Percentiles rank a stretch among this genome's conserved stretches.
These are phyloP conservation scores for Mallotus repandus DNA, from an alignment of 441 rosid species.

Conservation along the genomic window DNA sequence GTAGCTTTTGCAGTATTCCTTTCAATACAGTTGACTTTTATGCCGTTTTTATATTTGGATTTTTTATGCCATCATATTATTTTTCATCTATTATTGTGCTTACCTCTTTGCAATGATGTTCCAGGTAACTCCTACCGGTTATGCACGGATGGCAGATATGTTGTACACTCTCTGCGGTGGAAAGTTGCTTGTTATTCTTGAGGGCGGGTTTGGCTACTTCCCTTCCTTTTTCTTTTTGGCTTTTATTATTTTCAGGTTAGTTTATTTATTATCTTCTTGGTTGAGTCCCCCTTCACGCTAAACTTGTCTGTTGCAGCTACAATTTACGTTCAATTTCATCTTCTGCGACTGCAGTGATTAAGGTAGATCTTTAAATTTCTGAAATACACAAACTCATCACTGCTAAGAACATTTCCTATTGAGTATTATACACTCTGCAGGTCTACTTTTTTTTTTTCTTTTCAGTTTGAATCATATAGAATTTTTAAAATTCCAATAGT, in stretches of 20 bases:
- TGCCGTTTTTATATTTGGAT: background rate
- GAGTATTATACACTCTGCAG: background rate
- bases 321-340: slow-evolving; percentile 96
- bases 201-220: slow-evolving; percentile 76
- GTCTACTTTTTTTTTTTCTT: background rate
- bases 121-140: slow-evolving; percentile 92
- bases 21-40: background rate
- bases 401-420: background rate
- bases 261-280: background rate
- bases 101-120: slow-evolving; percentile 12
- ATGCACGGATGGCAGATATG: slow-evolving; percentile 86
- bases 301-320: slow-evolving; percentile 56
- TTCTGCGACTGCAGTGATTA: slow-evolving; percentile 88
- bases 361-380: slow-evolving; percentile 46
- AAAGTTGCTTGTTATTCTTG: slow-evolving; percentile 92
- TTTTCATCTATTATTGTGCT: background rate
- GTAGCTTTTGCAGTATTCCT: slow-evolving; percentile 2
- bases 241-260: slow-evolving; percentile 10
- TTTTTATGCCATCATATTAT: background rate
- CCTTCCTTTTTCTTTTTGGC: background rate
- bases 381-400: background rate
- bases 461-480: background rate
- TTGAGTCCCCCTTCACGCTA: slow-evolving; percentile 6
- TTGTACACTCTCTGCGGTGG: slow-evolving; percentile 57
- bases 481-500: background rate